Evolutionary conservation across 2,329 filamentous ascomycete genomes (phyloP).

Genomic region (Ophiosphaerella korrae): DNA sequence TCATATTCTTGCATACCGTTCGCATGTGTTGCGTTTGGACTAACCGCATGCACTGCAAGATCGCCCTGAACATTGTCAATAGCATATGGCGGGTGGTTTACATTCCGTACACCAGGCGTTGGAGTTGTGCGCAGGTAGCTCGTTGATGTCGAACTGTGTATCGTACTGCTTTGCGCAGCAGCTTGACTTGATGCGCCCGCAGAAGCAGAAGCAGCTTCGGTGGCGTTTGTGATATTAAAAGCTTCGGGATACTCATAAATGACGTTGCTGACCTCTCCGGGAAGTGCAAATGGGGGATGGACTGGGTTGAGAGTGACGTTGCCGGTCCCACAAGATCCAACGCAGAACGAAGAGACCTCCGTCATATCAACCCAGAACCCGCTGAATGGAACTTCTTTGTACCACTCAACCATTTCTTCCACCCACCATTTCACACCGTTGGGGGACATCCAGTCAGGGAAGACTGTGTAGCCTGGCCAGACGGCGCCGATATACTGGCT

Average conservation of each 20-base stretch:
- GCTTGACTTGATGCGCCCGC: constrained; percentile 59
- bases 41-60: constrained; percentile 72
- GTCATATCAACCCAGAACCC: constrained; percentile 67
- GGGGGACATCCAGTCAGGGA: constrained; percentile 64
- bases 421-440: constrained; percentile 66
- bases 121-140: constrained; percentile 64
- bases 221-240: constrained; percentile 71
- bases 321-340: constrained; percentile 71
- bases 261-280: constrained; percentile 66
- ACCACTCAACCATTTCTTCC: constrained; percentile 57
- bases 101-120: constrained; percentile 66
- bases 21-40: constrained; percentile 76
- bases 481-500: constrained; percentile 61
- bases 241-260: constrained; percentile 69
- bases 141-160: constrained; percentile 33
- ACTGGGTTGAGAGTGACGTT: constrained; percentile 71
- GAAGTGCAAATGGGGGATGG: constrained; percentile 68
- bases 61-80: constrained; percentile 77
- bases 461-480: constrained; percentile 66
- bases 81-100: constrained; percentile 76
- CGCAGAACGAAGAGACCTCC: constrained; percentile 68
- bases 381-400: constrained; percentile 60
- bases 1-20: constrained; percentile 80
- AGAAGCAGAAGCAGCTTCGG: constrained; percentile 67
- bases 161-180: constrained; percentile 44